These are phyloP conservation scores for Pisolithus microcarpus DNA, from an alignment of 768 basidiomycete species.

Conservation along the genomic window DNA sequence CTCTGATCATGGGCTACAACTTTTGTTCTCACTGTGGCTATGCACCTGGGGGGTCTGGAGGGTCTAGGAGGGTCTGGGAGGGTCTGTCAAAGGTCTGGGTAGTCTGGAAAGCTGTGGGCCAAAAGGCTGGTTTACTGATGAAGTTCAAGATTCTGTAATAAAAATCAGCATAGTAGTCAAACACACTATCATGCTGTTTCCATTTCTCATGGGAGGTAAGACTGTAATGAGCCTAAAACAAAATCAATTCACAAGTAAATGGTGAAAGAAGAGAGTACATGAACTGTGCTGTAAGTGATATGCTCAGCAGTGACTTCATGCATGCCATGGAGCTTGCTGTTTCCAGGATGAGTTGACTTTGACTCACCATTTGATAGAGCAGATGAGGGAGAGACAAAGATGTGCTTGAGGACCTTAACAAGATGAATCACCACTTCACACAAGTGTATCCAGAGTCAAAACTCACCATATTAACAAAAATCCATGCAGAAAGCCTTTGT, in stretches of 20 bases:
- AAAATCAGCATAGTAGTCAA: constrained; percentile 1
- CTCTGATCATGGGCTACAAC: no score
- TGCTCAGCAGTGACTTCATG: neutral
- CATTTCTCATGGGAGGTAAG: neutral
- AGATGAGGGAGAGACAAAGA: neutral
- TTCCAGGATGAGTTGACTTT: neutral
- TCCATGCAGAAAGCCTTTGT: neutral
- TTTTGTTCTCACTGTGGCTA: no score
- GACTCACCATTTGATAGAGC: neutral
- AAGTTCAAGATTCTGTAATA: neutral
- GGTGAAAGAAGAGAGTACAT: neutral
- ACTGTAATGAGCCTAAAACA: neutral
- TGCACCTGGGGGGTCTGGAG: no score
- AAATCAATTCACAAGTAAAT: neutral
- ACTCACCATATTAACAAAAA: constrained; percentile 1
- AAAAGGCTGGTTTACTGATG: no score
- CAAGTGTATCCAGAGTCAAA: neutral
- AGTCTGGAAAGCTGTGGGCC: no score
- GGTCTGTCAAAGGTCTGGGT: no score
- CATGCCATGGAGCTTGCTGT: constrained; percentile 2
- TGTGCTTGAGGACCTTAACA: neutral
- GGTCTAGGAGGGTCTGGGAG: no score
- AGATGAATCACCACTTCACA: neutral
- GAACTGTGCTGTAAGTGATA: neutral
- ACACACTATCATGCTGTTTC: neutral